Evolutionary conservation across 2,329 filamentous ascomycete genomes (phyloP), one percentile per base, ranked within the genome.

Genomic region (Claviceps citrina): DNA sequence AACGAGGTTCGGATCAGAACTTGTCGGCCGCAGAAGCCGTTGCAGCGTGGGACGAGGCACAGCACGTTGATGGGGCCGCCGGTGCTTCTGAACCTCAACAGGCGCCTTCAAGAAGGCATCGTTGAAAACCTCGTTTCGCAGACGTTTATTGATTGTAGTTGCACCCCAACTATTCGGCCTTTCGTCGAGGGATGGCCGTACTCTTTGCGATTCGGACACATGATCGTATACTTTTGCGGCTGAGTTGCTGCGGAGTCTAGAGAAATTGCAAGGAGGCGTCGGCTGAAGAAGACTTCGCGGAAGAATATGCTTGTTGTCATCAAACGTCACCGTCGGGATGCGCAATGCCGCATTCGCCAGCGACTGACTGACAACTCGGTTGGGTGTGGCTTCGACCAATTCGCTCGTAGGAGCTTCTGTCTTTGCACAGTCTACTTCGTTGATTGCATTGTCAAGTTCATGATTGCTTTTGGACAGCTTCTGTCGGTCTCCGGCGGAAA

Each of bases 241-340:
- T 26, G 59, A 60, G 10, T 54, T 51, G 34, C 58, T 61, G 30
- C 56, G 51, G 18, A 57, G 57, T 16, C 59, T 52, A 22, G 51
- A 48, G 22, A 49, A 49, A 4, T 56, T 54, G 5, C 55, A 51
- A 7, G 59, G 54, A 4, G 60, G 54, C 24, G 76, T 67, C 15
- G 78, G 68, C 40, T 78, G 75, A 37, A 95, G 80, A 22, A 95
- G 69, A 51, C 83, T 84, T 34, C 84, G 77, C 1, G 89, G 89
- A 31, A 95, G 77, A 43, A 96, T 93, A 54, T 96, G 89, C 47
- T 81, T 76, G 55, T 96, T 96, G 56, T 95, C 87, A 53, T 89
- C 84, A 45, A 95, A 85, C 0, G 91, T 85, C 35, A 96, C 89
- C 31, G 91, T 89, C 2, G 89, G 87, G 24, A 93, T 76, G 18